Conservation (phyloP, 768 basidiomycete genomes). For the Chalciporus piperatus region DNA sequence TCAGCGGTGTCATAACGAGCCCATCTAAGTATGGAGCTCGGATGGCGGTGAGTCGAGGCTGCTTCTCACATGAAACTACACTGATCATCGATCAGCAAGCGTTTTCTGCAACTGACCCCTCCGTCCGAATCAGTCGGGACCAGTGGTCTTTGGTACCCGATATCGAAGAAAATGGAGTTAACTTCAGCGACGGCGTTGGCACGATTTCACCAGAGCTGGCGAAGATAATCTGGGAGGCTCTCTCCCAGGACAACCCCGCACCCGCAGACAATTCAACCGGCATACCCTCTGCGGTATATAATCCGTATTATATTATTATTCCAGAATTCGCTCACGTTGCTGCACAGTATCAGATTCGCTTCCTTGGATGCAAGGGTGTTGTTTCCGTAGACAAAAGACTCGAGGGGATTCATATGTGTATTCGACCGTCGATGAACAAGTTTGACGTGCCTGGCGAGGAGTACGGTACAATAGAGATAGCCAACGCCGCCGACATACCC, state of each 20-base stretch:
- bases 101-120: conserved; percentile 78
- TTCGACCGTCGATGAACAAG: conserved; percentile 74
- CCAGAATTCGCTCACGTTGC: not conserved
- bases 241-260: conserved; percentile 44
- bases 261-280: conserved; percentile 31
- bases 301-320: not conserved
- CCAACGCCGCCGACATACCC: conserved; percentile 57
- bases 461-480: conserved; percentile 70
- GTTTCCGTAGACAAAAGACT: conserved; percentile 61
- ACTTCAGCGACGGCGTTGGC: conserved; percentile 79
- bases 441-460: conserved; percentile 52
- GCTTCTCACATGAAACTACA: not conserved
- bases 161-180: conserved; percentile 41
- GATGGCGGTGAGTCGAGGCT: conserved; percentile 41
- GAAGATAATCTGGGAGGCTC: conserved; percentile 54
- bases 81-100: conserved; percentile 47
- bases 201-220: conserved; percentile 66
- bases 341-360: conserved; percentile 73
- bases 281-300: conserved; percentile 62
- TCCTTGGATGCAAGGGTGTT: conserved; percentile 82
- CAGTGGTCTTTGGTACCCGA: conserved; percentile 69
- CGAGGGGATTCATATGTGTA: conserved; percentile 60
- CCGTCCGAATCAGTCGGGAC: conserved; percentile 49
- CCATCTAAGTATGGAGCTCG: conserved; percentile 86
- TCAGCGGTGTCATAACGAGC: conserved; percentile 48